Conservation (phyloP, 2,329 filamentous ascomycete species). For the Seiridium cupressi region DNA sequence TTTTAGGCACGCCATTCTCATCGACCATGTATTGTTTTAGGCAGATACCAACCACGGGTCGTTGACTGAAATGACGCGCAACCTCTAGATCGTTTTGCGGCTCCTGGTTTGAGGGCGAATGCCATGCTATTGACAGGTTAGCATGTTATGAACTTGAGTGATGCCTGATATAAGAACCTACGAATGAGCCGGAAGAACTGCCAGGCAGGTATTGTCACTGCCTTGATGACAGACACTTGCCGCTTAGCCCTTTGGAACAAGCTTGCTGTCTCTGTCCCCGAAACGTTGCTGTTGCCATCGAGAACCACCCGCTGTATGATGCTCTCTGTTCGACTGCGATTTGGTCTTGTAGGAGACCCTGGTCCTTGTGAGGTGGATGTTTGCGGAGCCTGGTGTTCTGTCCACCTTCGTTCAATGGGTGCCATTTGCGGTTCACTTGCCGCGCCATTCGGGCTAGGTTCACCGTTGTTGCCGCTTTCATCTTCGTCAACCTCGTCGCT, state of each 20-base stretch:
- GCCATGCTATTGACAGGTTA: conserved; percentile 67
- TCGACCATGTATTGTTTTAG: conserved; percentile 85
- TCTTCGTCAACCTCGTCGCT: conserved; percentile 17
- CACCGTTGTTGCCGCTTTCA: conserved; percentile 18
- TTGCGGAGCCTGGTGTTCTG: conserved; percentile 15
- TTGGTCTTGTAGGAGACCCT: conserved; percentile 20
- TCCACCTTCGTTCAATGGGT: conserved; percentile 34
- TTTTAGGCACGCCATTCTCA: conserved; percentile 63
- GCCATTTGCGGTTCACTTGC: conserved; percentile 11
- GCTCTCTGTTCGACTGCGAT: conserved; percentile 46
- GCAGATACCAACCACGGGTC: conserved; percentile 88
- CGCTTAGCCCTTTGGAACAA: conserved; percentile 42
- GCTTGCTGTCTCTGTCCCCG: conserved; percentile 38
- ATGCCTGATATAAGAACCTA: conserved; percentile 44
- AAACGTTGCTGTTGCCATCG: conserved; percentile 46
- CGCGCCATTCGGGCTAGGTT: conserved; percentile 12
- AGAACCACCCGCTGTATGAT: conserved; percentile 61
- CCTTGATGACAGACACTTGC: conserved; percentile 61
- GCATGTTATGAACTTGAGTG: conserved; percentile 14
- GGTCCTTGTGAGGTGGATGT: conserved; percentile 14
- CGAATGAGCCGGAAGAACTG: conserved; percentile 94
- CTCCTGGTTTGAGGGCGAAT: conserved; percentile 58
- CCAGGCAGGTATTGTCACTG: conserved; percentile 94
- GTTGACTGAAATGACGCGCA: conserved; percentile 80
- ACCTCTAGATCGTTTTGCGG: conserved; percentile 73